These are phyloP conservation scores for Triticum monococcum DNA, from an alignment of 176 grass and related monocot genomes.

Conservation along the genomic window DNA sequence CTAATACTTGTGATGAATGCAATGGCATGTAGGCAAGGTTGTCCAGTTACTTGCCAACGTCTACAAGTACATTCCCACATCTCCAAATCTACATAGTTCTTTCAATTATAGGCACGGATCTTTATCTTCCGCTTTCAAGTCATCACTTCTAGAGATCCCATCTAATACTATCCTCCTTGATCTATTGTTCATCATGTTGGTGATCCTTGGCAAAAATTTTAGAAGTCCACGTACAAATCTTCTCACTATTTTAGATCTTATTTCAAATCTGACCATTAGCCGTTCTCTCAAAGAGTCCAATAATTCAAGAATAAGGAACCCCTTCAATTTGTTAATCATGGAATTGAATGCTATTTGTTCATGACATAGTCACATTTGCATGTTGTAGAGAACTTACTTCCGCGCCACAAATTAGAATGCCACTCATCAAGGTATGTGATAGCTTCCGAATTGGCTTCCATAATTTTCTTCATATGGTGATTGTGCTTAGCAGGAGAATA, in stretches of 20 bases:
- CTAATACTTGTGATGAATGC: background rate
- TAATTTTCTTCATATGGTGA: background rate
- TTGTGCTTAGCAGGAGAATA: background rate
- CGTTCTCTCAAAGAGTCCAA: background rate
- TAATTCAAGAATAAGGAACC: background rate
- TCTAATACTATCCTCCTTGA: background rate
- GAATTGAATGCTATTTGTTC: background rate
- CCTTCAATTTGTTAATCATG: background rate
- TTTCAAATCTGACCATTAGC: background rate
- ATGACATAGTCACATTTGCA: background rate
- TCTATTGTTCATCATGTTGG: background rate
- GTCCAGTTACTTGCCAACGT: background rate
- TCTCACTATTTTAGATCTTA: background rate
- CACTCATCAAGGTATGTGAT: background rate
- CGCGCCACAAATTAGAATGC: background rate
- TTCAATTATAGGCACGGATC: background rate
- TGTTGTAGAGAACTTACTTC: background rate
- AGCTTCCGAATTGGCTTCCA: background rate
- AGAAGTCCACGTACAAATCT: background rate
- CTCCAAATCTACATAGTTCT: background rate
- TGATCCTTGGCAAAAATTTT: background rate
- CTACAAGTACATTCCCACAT: background rate
- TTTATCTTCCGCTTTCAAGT: background rate
- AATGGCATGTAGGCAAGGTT: background rate
- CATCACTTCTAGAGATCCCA: background rate